Percentiles rank a stretch among this genome's conserved stretches.
These are phyloP conservation scores for Martiniozyma asiatica DNA, from an alignment of 1,139 yeast species.

Conservation along the genomic window DNA sequence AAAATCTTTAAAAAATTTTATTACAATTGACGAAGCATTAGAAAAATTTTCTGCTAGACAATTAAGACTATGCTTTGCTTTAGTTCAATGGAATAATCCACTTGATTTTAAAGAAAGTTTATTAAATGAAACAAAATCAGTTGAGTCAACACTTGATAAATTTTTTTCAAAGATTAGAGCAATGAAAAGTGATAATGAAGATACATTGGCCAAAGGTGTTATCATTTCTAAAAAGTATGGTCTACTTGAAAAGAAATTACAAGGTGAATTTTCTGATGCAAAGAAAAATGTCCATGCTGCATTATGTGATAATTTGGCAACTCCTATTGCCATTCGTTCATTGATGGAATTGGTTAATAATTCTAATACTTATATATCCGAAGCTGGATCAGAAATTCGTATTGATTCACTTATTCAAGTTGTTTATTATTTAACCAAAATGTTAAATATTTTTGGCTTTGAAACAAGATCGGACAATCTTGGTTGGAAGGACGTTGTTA, in stretches of 20 bases:
- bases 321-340: slow-evolving; percentile 59
- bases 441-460: slow-evolving; percentile 65
- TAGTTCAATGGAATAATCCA: slow-evolving; percentile 86
- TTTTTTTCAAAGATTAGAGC: slow-evolving; percentile 82
- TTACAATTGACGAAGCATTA: slow-evolving; percentile 87
- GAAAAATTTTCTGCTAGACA: slow-evolving; percentile 62
- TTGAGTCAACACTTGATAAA: slow-evolving; percentile 64
- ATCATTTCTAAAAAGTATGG: slow-evolving; percentile 46
- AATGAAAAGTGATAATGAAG: slow-evolving; percentile 44
- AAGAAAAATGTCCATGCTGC: slow-evolving; percentile 62
- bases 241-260: slow-evolving; percentile 35
- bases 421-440: slow-evolving; percentile 60
- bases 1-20: slow-evolving; percentile 85
- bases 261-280: slow-evolving; percentile 37
- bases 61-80: slow-evolving; percentile 78
- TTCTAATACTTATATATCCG: slow-evolving; percentile 59
- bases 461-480: slow-evolving; percentile 53
- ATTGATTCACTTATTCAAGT: slow-evolving; percentile 57
- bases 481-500: slow-evolving; percentile 48
- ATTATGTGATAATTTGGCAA: slow-evolving; percentile 78
- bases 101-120: slow-evolving; percentile 82
- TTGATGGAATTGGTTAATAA: slow-evolving; percentile 59
- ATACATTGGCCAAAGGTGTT: slow-evolving; percentile 28
- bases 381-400: slow-evolving; percentile 39
- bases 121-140: slow-evolving; percentile 61